A percentile compares a stretch with the other conserved stretches of the same genome.
Evolutionary conservation across 2,329 filamentous ascomycete genomes (phyloP).

Genomic region (Coniochaeta hoffmannii): DNA sequence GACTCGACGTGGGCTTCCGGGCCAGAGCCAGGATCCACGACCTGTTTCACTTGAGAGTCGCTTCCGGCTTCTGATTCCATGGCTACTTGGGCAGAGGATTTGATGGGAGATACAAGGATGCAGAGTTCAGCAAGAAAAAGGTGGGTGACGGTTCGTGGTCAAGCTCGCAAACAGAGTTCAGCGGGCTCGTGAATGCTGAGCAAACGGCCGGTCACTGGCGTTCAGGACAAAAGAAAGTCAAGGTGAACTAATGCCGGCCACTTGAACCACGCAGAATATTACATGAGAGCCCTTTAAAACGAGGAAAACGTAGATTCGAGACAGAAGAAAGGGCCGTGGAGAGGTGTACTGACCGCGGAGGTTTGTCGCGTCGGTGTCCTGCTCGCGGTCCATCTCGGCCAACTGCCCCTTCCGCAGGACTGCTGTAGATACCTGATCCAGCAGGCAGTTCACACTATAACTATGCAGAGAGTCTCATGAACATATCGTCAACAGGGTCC

Average conservation of each 20-base stretch:
- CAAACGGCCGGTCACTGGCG: background rate
- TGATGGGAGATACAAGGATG: background rate
- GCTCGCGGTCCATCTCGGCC: conserved; percentile 13
- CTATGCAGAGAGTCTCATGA: background rate
- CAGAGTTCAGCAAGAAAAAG: background rate
- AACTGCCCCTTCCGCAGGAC: background rate
- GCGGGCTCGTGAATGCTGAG: background rate
- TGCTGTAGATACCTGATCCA: background rate
- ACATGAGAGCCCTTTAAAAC: background rate
- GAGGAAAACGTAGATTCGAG: too few species aligned
- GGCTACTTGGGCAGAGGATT: background rate
- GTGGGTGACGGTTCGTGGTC: background rate
- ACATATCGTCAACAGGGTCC: background rate
- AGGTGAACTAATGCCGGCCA: background rate
- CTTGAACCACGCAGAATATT: background rate
- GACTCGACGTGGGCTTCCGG: background rate
- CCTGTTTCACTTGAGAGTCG: background rate
- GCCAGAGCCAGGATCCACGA: background rate
- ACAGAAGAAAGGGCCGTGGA: background rate
- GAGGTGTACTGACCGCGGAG: conserved; percentile 11
- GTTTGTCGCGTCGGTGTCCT: conserved; percentile 9
- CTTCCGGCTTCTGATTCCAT: background rate
- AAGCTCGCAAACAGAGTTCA: background rate
- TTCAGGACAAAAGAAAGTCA: background rate
- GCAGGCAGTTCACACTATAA: background rate